Evolutionary conservation across 2,329 filamentous ascomycete genomes (phyloP), one percentile per base, ranked within the genome.

Genomic region (Triangularia setosa): DNA sequence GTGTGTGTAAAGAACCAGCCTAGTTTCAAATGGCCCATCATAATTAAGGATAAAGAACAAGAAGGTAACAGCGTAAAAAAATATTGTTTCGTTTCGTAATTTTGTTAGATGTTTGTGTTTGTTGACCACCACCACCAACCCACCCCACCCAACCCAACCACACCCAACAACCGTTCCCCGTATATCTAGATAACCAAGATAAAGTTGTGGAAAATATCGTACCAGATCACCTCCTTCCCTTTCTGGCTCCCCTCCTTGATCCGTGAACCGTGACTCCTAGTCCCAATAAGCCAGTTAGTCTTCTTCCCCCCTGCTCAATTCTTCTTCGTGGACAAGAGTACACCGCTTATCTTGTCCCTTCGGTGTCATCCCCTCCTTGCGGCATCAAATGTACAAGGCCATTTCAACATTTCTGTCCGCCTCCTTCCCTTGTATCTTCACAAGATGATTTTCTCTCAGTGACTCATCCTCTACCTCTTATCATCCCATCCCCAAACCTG

Each of bases 401-500:
- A 44, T 44, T 44, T 30, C 27, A 11, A 30, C 7, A 16, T 11
- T 16, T 35, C 33, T 35, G 14, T n/a, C 33, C 33, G 9, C 14
- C 4, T 14, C 33, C n/a, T n/a, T 12, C 33, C 14, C 14, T n/a
- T 1, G n/a, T n/a, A n/a, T 40, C 35, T 16, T 40, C 35, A 40
- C 14, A 40, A 35, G 4, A 35, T 35, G 2, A 14, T 9, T 3
- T 14, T 14, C 12, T 35, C n/a, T 14, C 30, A 35, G 12, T 3
- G 12, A 35, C 8, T 3, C 16, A n/a, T 1, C 16, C 35, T 8
- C 8, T 21, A 25, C 44, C 72, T 73, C 60, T 68, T 69, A n/a
- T 92, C 88, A 69, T 95, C 89, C 95, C 95, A 99, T 65, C 93
- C 95, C 95, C 95, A 99, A 53, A 99, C 95, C 72, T 95, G 93